Base-by-base conservation (phyloP, 2,329 filamentous ascomycete species). In the Allantophomopsis lycopodina region DNA sequence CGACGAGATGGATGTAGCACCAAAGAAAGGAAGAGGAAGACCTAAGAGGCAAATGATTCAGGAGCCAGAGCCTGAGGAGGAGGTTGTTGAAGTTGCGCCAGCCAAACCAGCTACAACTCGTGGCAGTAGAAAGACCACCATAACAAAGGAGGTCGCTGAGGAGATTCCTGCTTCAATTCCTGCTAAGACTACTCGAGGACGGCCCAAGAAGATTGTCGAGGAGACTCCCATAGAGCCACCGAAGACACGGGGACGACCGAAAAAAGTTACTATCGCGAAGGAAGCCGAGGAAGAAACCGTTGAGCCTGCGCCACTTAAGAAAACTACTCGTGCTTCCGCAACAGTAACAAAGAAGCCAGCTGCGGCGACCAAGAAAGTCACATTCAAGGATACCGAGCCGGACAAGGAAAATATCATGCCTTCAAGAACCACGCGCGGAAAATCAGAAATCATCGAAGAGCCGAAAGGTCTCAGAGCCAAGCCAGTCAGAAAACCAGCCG, bases 361-460 rank as follows among this genome's bases (percentile, higher is more conserved):
- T 14, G 59, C 63, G 5, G 55, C 63, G 28, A 77, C 72, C 60
- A 80, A 78, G 61, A 66, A 63, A 2, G 75, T 79, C 50, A 76
- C 70, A 42, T 79, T 79, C 53, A 66, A 77, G 51, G 54, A 55
- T 32, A 41, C 39, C 21, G 72, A 74, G 48, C 70, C 71, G 3
- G 74, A 77, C 53, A 79, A 80, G 57, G 76, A 80, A 53, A 79
- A 79, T 46, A 57, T 74, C 31, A 54, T 63, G 15, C 71, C 70
- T 12, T 48, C 55, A 40, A 44, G 65, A 8, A 61, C 66, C 41
- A 45, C 51, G 20, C 66, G 66, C 50, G 46, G 49, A 6, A 56
- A 60, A 43, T 44, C 46, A 10, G 63, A 62, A 45, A 45, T 52
- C 8, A 39, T 53, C 20, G 60, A 58, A 15, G 35, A 52, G 36